These are phyloP conservation scores for Tolypocladium tundrense DNA, from an alignment of 2,329 filamentous ascomycete species.

Conservation along the genomic window DNA sequence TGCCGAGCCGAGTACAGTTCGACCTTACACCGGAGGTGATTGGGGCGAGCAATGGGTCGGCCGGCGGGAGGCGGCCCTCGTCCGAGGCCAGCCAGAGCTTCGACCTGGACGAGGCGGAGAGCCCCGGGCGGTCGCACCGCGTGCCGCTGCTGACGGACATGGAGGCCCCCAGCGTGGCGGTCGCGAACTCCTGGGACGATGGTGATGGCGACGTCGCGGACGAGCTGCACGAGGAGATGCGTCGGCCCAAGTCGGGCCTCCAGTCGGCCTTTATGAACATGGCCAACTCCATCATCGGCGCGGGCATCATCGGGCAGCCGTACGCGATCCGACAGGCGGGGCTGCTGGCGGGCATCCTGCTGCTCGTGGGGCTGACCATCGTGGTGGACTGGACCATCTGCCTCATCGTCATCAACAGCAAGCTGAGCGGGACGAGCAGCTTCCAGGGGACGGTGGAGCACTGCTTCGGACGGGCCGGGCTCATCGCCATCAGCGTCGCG, in stretches of 20 bases:
- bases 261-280: slow-evolving; percentile 97
- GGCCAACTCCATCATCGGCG: slow-evolving; percentile 94
- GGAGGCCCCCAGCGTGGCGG: slow-evolving; percentile 64
- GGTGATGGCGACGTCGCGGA: slow-evolving; percentile 27
- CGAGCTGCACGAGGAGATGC: slow-evolving; percentile 43
- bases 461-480: slow-evolving; percentile 80
- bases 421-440: slow-evolving; percentile 84
- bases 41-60: slow-evolving; percentile 14
- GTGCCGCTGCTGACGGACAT: slow-evolving; percentile 71
- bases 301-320: slow-evolving; percentile 71
- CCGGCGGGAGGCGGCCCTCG: slow-evolving; percentile 2
- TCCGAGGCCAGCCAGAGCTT: slow-evolving; percentile 32
- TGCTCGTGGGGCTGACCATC: slow-evolving; percentile 71
- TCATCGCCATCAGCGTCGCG: slow-evolving; percentile 80
- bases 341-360: slow-evolving; percentile 64
- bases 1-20: slow-evolving; percentile 67
- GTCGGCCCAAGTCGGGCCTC: slow-evolving; percentile 73
- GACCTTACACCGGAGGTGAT: slow-evolving; percentile 42
- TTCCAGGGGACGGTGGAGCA: slow-evolving; percentile 95
- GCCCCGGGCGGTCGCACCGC: slow-evolving; percentile 43
- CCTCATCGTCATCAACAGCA: slow-evolving; percentile 94
- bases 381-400: slow-evolving; percentile 96
- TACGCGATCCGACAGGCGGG: slow-evolving; percentile 95
- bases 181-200: slow-evolving; percentile 46
- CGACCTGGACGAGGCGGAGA: slow-evolving; percentile 32